These are phyloP conservation scores for Apostasia ramifera DNA, from an alignment of 106 monocot genomes.

Conservation along the genomic window DNA sequence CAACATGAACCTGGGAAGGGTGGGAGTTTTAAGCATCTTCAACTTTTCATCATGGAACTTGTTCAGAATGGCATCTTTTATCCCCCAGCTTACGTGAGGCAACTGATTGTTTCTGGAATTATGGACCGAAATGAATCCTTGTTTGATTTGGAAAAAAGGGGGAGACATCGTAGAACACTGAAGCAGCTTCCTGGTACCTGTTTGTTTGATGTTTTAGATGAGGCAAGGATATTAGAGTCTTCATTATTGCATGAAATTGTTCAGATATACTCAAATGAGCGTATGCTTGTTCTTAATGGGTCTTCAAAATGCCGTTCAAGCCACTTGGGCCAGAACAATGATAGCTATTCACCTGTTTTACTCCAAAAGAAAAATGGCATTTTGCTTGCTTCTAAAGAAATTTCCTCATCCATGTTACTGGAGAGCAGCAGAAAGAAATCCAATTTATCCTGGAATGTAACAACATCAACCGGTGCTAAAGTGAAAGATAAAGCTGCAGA, in stretches of 20 bases:
- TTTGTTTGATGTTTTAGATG: constrained; percentile 74
- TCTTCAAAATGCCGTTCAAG: constrained; percentile 16
- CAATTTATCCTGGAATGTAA: constrained; percentile 4
- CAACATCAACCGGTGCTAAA: constrained; percentile 20
- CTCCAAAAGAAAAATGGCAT: constrained; percentile 20
- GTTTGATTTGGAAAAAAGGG: constrained; percentile 50
- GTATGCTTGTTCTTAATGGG: constrained; percentile 70
- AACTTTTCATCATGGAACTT: constrained; percentile 74
- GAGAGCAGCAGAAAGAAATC: constrained; percentile 10
- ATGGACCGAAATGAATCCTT: constrained; percentile 57
- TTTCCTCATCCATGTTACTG: constrained; percentile 17
- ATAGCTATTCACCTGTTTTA: constrained; percentile 9
- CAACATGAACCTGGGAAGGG: constrained; percentile 71
- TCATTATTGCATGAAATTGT: constrained; percentile 37
- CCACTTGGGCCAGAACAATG: constrained; percentile 9
- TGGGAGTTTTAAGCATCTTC: constrained; percentile 61
- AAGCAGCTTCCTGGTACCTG: constrained; percentile 78
- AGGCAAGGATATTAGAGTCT: constrained; percentile 45
- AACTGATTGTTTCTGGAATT: constrained; percentile 87
- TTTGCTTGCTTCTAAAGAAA: constrained; percentile 19
- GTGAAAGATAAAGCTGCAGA: constrained; percentile 40
- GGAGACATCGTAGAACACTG: constrained; percentile 64
- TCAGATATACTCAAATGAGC: constrained; percentile 69
- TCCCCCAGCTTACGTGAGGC: constrained; percentile 92
- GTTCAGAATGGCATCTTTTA: constrained; percentile 76